A percentile compares a stretch with the other conserved stretches of the same genome.
phyloP scores from a whole-genome alignment of 2,329 filamentous ascomycete species.

The Cordyceps farinosa region DNA sequence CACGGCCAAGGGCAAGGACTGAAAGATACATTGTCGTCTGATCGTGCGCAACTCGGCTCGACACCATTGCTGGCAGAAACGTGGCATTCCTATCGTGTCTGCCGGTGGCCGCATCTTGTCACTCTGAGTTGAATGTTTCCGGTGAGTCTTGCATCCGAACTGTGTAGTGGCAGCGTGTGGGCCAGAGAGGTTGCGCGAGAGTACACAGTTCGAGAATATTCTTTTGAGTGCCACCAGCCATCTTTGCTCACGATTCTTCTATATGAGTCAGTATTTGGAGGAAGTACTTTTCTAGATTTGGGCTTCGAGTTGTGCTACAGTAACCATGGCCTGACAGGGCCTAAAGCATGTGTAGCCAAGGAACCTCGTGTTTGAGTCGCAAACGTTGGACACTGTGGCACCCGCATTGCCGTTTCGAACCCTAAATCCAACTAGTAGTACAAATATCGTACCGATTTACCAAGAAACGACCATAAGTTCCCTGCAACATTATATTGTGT shows the following conservation, averaged over 20 bases:
- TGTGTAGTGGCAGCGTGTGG: background rate
- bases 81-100: constrained; percentile 5
- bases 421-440: background rate
- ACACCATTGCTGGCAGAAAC: background rate
- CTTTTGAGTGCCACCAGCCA: background rate
- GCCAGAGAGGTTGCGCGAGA: background rate
- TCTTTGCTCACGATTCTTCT: background rate
- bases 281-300: background rate
- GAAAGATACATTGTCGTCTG: background rate
- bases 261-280: background rate
- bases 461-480: background rate
- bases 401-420: background rate
- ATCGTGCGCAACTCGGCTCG: background rate
- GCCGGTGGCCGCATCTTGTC: background rate
- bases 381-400: background rate
- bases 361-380: background rate
- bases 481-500: background rate
- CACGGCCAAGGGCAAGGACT: background rate
- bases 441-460: background rate
- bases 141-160: background rate
- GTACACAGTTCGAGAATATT: background rate
- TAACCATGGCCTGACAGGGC: background rate
- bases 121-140: background rate
- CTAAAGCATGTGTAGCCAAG: background rate
- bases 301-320: background rate